These are phyloP conservation scores for Nigrograna mackinnonii DNA, from an alignment of 2,329 filamentous ascomycete species.

Conservation along the genomic window DNA sequence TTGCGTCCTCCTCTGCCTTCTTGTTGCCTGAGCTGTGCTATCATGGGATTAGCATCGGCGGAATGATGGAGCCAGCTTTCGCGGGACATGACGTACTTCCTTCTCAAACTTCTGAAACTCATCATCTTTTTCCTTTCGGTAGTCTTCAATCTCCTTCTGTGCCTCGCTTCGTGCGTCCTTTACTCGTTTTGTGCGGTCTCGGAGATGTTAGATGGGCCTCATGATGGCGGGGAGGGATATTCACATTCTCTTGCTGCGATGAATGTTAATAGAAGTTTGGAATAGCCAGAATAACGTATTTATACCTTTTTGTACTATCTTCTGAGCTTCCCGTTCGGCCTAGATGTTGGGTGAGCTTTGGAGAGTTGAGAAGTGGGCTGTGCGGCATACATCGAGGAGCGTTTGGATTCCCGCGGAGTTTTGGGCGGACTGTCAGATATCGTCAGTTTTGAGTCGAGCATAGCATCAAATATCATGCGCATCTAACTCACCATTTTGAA, in stretches of 20 bases:
- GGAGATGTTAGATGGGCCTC: slow-evolving; percentile 17
- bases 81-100: slow-evolving; percentile 54
- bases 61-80: background rate
- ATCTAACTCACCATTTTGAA: slow-evolving; percentile 1
- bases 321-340: slow-evolving; percentile 98
- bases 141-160: slow-evolving; percentile 96
- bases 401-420: slow-evolving; percentile 99
- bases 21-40: slow-evolving; percentile 93
- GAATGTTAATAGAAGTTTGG: slow-evolving; percentile 16
- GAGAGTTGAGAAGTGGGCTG: slow-evolving; percentile 23
- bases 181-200: slow-evolving; percentile 94
- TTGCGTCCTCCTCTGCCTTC: slow-evolving; percentile 70
- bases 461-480: background rate
- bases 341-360: slow-evolving; percentile 52
- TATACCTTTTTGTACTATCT: slow-evolving; percentile 95
- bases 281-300: background rate
- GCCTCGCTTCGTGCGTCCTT: slow-evolving; percentile 96
- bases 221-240: slow-evolving; percentile 11
- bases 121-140: slow-evolving; percentile 84
- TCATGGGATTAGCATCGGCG: slow-evolving; percentile 19
- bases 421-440: slow-evolving; percentile 77
- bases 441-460: slow-evolving; percentile 13
- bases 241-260: slow-evolving; percentile 82
- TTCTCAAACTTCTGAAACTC: slow-evolving; percentile 96
- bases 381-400: slow-evolving; percentile 83